Percentiles rank a stretch among this genome's conserved stretches.
These are phyloP conservation scores for Cutaneotrichosporon sp. DNA, from an alignment of 1,284 basidiomycete species.

Conservation along the genomic window DNA sequence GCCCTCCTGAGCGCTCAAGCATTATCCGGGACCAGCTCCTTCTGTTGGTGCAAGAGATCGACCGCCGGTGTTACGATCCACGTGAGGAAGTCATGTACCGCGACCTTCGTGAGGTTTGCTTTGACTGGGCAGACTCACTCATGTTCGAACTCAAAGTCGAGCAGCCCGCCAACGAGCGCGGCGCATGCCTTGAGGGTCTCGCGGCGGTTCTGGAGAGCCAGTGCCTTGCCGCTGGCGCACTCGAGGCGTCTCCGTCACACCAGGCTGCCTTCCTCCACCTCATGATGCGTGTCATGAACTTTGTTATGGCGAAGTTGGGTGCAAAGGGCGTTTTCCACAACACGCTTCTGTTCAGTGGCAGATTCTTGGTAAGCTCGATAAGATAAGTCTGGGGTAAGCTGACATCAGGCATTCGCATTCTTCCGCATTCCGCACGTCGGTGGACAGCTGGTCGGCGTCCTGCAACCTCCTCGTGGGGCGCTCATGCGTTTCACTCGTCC, in stretches of 20 bases:
- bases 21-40: slow-evolving; percentile 44
- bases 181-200: slow-evolving; percentile 52
- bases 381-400: background rate
- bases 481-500: slow-evolving; percentile 46
- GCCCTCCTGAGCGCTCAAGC: slow-evolving; percentile 43
- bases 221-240: slow-evolving; percentile 42
- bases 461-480: slow-evolving; percentile 50
- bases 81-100: slow-evolving; percentile 29
- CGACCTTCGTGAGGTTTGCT: slow-evolving; percentile 36
- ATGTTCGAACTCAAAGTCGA: slow-evolving; percentile 46
- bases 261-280: slow-evolving; percentile 43
- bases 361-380: slow-evolving; percentile 42
- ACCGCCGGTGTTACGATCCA: slow-evolving; percentile 36
- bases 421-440: slow-evolving; percentile 53
- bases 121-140: slow-evolving; percentile 46
- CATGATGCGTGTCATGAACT: slow-evolving; percentile 49
- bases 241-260: slow-evolving; percentile 38
- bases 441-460: slow-evolving; percentile 50
- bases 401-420: slow-evolving; percentile 50
- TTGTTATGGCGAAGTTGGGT: slow-evolving; percentile 53
- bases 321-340: slow-evolving; percentile 55
- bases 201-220: slow-evolving; percentile 50
- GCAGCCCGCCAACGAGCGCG: slow-evolving; percentile 50
- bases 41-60: slow-evolving; percentile 39
- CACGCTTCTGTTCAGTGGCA: slow-evolving; percentile 52